Evolutionary conservation across 2,329 filamentous ascomycete species (phyloP), one percentile per base, ranked within the genome.

Genomic region (Myriosclerotinia curreyana): DNA sequence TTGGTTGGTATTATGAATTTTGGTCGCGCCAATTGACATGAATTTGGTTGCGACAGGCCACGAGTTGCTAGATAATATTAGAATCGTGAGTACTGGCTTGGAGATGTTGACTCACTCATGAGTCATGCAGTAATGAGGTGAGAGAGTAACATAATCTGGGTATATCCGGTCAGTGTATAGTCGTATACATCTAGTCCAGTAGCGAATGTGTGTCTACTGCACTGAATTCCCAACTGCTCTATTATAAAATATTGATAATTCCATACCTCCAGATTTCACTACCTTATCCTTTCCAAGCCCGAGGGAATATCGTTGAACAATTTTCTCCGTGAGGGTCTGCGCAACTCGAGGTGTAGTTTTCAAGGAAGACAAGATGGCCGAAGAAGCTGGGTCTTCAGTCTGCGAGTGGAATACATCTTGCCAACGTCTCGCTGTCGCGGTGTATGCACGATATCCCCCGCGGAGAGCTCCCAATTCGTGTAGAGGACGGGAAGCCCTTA

Each of bases 241-340:
- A 11, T 17, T 38, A 22, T 20, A 1, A 20, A 59, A 59, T 31
- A 12, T n/a, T 51, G 8, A 15, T 50, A 5, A 15, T 58, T 42
- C 15, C 34, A 46, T 64, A 64, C 61, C 61, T 73, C 93, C 92
- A 5, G 84, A 81, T 71, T 82, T 83, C 72, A 96, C 90, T 64
- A 82, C 80, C 78, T 96, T 96, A 66, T 86, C 91, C 14, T 85
- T 76, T 1, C 90, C 77, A 1, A 96, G 83, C 12, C 87, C 91
- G n/a, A 92, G 82, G 0, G 91, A 83, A 76, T 96, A 88, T 20
- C 82, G 79, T 75, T 97, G 93, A 0, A 96, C 88, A 65, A 97
- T 96, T 81, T 96, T 96, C 76, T 97, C 93, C 3, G 91, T 95
- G 60, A 96, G 77, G 3, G 91, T 97, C 77, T 96, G 92, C 0